Evolutionary conservation across 2,329 filamentous ascomycete genomes (phyloP).

Genomic region (Tolypocladium endophyticum): DNA sequence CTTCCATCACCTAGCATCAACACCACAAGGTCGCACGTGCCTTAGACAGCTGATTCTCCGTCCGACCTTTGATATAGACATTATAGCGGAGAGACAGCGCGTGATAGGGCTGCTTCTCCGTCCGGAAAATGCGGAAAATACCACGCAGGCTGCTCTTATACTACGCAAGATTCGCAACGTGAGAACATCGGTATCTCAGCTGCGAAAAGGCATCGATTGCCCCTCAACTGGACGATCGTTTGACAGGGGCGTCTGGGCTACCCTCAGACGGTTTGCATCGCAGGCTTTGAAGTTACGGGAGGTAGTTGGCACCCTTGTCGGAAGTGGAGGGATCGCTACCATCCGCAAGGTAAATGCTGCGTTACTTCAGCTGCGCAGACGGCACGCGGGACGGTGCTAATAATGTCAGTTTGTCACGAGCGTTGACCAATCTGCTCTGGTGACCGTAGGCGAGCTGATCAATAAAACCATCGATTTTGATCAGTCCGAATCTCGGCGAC

Average conservation of each 20-base stretch:
- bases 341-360: conserved; percentile 24
- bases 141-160: conserved; percentile 46
- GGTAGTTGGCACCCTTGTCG: conserved; percentile 26
- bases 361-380: not conserved
- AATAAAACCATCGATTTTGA: conserved; percentile 72
- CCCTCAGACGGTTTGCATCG: conserved; percentile 60
- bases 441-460: conserved; percentile 59
- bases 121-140: conserved; percentile 51
- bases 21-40: conserved; percentile 63
- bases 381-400: not conserved
- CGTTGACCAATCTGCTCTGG: conserved; percentile 49
- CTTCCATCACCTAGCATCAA: conserved; percentile 64
- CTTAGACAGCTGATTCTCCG: conserved; percentile 75
- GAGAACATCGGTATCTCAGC: conserved; percentile 52
- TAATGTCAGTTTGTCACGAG: conserved; percentile 40
- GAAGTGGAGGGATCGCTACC: conserved; percentile 8
- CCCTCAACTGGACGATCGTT: conserved; percentile 39
- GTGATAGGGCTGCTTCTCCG: conserved; percentile 57
- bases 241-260: conserved; percentile 61
- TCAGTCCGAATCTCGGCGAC: conserved; percentile 57
- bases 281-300: conserved; percentile 61
- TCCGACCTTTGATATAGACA: conserved; percentile 56
- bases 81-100: conserved; percentile 62
- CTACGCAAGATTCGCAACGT: conserved; percentile 70
- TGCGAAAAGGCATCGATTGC: conserved; percentile 67